Conservation (phyloP, 2,329 filamentous ascomycete species). For the Hansfordia pulvinata region DNA sequence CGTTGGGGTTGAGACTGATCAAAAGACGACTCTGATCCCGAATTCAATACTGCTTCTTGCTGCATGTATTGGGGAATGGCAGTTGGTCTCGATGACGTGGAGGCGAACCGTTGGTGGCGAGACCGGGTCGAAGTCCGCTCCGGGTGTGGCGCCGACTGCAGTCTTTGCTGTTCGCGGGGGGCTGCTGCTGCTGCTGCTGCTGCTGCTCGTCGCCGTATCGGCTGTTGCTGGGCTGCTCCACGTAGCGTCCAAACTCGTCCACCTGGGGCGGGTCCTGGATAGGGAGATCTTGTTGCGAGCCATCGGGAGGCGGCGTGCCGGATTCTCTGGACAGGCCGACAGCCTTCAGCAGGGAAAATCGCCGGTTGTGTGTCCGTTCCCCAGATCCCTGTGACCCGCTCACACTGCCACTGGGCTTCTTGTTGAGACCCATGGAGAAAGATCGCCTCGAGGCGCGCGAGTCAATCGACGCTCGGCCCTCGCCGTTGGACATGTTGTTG, state of each 20-base stretch:
- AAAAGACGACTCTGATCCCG: conserved; percentile 39
- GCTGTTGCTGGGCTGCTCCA: conserved; percentile 23
- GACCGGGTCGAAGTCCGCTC: conserved; percentile 19
- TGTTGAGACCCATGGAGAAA: conserved; percentile 54
- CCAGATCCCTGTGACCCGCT: conserved; percentile 39
- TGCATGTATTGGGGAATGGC: conserved; percentile 33
- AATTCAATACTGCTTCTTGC: conserved; percentile 31
- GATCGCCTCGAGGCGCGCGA: conserved; percentile 54
- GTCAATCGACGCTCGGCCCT: conserved; percentile 54
- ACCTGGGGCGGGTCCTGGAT: conserved; percentile 31
- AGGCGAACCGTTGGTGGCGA: conserved; percentile 27
- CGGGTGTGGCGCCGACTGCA: conserved; percentile 11
- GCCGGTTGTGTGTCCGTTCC: conserved; percentile 39
- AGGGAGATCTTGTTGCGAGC: conserved; percentile 38
- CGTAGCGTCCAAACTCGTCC: conserved; percentile 22
- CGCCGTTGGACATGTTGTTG: conserved; percentile 48
- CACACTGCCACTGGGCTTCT: conserved; percentile 58
- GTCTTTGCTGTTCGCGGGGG: too few relatives aligned
- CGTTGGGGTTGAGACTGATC: conserved; percentile 27
- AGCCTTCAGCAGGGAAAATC: conserved; percentile 60
- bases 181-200: too few relatives aligned
- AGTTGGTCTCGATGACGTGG: too few relatives aligned
- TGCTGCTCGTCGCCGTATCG: conserved; percentile 21
- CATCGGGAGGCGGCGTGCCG: conserved; percentile 27
- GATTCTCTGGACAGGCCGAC: conserved; percentile 47